Evolutionary conservation across 371 early-diverging fungal species (phyloP), one percentile per base, ranked within the genome.

Genomic region (Thermomucor indicae-seudaticae): DNA sequence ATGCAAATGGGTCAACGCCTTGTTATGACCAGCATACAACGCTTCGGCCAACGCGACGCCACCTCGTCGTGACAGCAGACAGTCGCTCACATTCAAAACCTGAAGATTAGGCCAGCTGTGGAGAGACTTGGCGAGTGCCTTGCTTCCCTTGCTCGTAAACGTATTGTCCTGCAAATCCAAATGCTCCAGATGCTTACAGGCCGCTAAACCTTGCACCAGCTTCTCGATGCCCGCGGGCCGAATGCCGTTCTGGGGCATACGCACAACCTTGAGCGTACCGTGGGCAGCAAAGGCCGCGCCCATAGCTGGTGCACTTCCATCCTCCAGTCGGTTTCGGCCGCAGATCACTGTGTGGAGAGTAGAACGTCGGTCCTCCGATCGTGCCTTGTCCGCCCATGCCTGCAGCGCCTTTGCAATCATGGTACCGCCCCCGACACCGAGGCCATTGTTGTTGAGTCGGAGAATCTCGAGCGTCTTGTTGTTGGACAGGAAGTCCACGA

Each of bases 101-200:
- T 79, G 78, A 30, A 98, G 66, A 0, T 86, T 54, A n/a, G 83
- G 73, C 96, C 96, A 96, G 24, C 67, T 58, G 7, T 80, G 68
- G 34, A 98, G 65, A 6, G 88, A 90, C 8, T 65, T 57, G 6
- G 95, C 92, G 42, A 97, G 75, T 1, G 94, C 94, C 16, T 58
- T 54, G 30, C 91, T 84, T 10, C 97, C 98, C 25, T 66, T 67
- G 30, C 72, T 77, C 1, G 95, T 95, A 44, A 98, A 95, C 0
- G 97, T 96, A 71, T 98, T 98, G 66, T 98, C 98, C 67, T 97
- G 96, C 43, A 98, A 68, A 71, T 98, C 95, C 32, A 98, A 67
- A 47, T 81, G 75, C 45, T 83, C 77, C 42, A 98, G 64, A 17
- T 72, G 57, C 23, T 72, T 69, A 72, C 92, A 91, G n/a, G 64